These are phyloP conservation scores for Daldinia sp. DNA, from an alignment of 2,329 filamentous ascomycete genomes.

Conservation along the genomic window DNA sequence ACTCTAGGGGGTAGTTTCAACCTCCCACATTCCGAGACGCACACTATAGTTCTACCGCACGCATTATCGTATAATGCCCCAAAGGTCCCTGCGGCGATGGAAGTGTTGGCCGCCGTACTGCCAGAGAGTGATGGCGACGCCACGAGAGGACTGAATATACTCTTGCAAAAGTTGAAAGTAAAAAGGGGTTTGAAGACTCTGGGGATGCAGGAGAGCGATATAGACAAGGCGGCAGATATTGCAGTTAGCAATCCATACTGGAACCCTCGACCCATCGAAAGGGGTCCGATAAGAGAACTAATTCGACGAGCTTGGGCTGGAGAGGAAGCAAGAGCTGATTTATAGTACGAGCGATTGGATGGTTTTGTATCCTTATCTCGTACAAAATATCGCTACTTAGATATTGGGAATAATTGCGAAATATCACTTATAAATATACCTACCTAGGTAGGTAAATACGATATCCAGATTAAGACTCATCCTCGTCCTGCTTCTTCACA, in stretches of 20 bases:
- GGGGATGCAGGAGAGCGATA: slow-evolving; percentile 67
- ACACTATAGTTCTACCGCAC: slow-evolving; percentile 69
- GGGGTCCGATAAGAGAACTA: slow-evolving; percentile 60
- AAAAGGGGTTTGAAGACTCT: slow-evolving; percentile 61
- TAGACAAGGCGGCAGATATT: slow-evolving; percentile 68
- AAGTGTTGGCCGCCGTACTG: slow-evolving; percentile 59
- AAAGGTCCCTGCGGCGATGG: slow-evolving; percentile 60
- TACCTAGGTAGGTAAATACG: too few species aligned
- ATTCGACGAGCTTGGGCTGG: slow-evolving; percentile 69
- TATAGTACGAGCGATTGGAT: slow-evolving; percentile 22
- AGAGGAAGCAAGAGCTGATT: slow-evolving; percentile 55
- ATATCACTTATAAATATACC: neutral
- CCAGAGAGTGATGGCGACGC: slow-evolving; percentile 67
- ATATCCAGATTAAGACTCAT: too few species aligned
- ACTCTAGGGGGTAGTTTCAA: slow-evolving; percentile 69
- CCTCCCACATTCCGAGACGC: slow-evolving; percentile 71
- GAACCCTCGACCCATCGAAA: slow-evolving; percentile 65
- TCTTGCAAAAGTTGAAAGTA: slow-evolving; percentile 62
- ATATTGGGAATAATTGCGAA: too few species aligned
- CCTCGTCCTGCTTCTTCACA: neutral
- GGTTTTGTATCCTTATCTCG: neutral
- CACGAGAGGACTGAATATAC: slow-evolving; percentile 62
- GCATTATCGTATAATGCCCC: slow-evolving; percentile 70
- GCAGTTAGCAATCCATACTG: slow-evolving; percentile 66
- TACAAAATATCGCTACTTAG: neutral